Conservation (phyloP, 192 early-diverging fungal genomes). For the Podila epicladia region DNA sequence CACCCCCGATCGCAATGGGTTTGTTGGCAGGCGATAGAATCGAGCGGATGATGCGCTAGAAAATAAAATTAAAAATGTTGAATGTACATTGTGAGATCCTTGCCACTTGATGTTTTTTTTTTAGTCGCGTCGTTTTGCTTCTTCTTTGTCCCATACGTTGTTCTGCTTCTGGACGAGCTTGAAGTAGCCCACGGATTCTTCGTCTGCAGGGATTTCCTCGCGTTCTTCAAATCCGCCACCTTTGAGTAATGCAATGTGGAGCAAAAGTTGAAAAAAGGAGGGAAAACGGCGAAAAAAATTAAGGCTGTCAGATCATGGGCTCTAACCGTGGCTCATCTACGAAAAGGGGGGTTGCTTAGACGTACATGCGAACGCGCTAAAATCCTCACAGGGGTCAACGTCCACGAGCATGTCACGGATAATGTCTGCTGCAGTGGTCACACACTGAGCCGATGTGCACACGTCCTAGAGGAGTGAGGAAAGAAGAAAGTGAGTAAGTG, state of each 20-base stretch:
- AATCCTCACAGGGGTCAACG: constrained; percentile 73
- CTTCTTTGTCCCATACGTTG: constrained; percentile 16
- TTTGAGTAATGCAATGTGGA: neutral
- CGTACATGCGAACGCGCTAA: constrained; percentile 70
- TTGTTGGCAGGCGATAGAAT: constrained; percentile 2
- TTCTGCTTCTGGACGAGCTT: constrained; percentile 7
- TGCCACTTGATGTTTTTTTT: neutral
- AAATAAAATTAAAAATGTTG: constrained; percentile 4
- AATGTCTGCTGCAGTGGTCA: constrained; percentile 58
- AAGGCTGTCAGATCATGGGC: neutral
- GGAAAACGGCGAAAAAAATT: neutral
- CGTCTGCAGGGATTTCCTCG: constrained; percentile 13
- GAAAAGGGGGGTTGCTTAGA: neutral
- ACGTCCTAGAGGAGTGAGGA: constrained; percentile 6
- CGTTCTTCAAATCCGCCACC: constrained; percentile 25
- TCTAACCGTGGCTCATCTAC: too few species aligned
- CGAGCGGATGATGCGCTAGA: constrained; percentile 10
- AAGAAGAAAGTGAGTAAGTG: neutral
- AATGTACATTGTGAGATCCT: neutral
- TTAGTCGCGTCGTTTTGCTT: constrained; percentile 48
- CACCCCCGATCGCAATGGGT: constrained; percentile 2
- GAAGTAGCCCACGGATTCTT: constrained; percentile 20
- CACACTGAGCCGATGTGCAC: constrained; percentile 64
- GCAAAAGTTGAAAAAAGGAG: constrained; percentile 6
- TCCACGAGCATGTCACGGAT: constrained; percentile 58